phyloP scores from a whole-genome alignment of 2,329 filamentous ascomycete genomes.

The Annulohypoxylon truncatum region DNA sequence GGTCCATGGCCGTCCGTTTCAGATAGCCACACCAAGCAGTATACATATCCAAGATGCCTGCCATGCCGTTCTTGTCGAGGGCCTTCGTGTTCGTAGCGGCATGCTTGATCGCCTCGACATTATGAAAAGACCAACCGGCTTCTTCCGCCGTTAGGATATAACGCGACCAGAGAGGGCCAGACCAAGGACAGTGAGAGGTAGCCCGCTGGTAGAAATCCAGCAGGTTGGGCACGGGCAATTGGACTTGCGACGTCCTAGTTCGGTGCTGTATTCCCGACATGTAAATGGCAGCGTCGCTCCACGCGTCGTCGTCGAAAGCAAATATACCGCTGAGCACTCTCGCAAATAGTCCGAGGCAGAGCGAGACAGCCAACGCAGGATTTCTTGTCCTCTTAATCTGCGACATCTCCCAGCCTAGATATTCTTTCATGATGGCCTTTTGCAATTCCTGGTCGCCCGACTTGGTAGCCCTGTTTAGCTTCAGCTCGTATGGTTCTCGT shows the following conservation, averaged over 20 bases:
- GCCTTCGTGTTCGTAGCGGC: conserved; percentile 87
- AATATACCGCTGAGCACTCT: conserved; percentile 78
- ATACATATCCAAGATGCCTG: conserved; percentile 90
- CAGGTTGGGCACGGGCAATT: conserved; percentile 58
- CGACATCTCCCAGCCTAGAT: conserved; percentile 85
- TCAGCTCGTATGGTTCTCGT: conserved; percentile 76
- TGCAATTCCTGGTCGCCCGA: conserved; percentile 67
- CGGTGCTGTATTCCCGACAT: conserved; percentile 65
- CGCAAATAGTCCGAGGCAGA: conserved; percentile 77
- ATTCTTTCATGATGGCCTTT: conserved; percentile 68
- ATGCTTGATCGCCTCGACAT: conserved; percentile 91
- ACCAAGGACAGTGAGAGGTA: conserved; percentile 92
- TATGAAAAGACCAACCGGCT: conserved; percentile 78
- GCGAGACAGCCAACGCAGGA: conserved; percentile 58
- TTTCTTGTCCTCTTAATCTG: conserved; percentile 66
- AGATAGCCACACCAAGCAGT: conserved; percentile 95
- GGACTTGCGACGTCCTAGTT: conserved; percentile 53
- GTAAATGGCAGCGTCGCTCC: conserved; percentile 87
- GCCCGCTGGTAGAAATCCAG: conserved; percentile 82
- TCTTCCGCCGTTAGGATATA: conserved; percentile 88
- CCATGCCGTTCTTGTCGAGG: conserved; percentile 86
- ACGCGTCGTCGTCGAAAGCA: conserved; percentile 77
- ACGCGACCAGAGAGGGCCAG: conserved; percentile 88
- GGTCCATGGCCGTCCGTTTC: conserved; percentile 83
- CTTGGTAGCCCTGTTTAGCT: conserved; percentile 68